Evolutionary conservation across 2,329 filamentous ascomycete species (phyloP), one percentile per base, ranked within the genome.

Genomic region (Fusarium sp.): DNA sequence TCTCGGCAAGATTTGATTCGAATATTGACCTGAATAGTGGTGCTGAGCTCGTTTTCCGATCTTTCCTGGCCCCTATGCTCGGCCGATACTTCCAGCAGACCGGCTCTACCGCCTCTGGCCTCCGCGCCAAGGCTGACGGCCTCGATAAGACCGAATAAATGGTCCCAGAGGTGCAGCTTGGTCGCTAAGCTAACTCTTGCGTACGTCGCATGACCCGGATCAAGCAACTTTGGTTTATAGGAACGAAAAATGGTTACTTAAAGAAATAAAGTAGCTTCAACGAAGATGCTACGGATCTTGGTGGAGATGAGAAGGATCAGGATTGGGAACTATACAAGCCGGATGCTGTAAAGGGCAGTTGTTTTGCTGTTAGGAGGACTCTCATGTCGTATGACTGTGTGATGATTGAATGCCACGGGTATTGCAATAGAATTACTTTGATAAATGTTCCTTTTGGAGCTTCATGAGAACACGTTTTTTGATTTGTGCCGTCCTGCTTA

Each of bases 31-130:
- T 50, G 54, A 39, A 70, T 49, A 98, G 96, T 79, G 96, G 96
- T 79, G 95, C 96, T 76, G 94, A 98, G 82, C 83, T 98, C 78
- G 87, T 99, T 84, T 99, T 98, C 92, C 92, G 93, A 82, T 97
- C 94, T 69, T 93, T 98, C 88, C 83, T 99, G 79, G 89, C 92
- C 79, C 96, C 96, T 75, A 89, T 96, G 76, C 91, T 98, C 79
- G 88, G 93, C 80, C 93, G 94, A 82, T 96, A 97, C 90, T 99
- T 98, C 87, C 82, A 84, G 75, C 82, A 84, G 75, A 73, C 81
- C 74, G 87, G 87, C 76, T 92, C 92, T 66, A 93, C 94, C 76
- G 92, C 94, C 75, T 88, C 93, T 79, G 92, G 93, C 83, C 91
- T 97, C 77, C 93, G 93, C 74, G 91, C 92, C 76, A 93, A 96